Conservation (phyloP, 352 stramenopile species). For the Pythium sukuiense region DNA sequence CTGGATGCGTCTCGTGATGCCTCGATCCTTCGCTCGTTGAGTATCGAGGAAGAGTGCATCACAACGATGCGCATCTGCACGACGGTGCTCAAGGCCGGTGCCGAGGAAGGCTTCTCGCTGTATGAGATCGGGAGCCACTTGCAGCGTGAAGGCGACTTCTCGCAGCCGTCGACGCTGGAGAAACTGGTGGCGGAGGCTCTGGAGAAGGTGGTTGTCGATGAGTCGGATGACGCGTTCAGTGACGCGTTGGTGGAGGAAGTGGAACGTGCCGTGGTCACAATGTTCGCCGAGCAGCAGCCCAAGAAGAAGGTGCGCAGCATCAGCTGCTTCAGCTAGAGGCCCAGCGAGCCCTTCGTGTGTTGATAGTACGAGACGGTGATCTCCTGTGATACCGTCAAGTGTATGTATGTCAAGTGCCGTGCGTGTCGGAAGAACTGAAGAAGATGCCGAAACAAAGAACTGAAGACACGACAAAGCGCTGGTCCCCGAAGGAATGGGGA, state of each 20-base stretch:
- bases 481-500: slow-evolving; percentile 23
- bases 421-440: slow-evolving; percentile 17
- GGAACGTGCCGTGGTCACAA: slow-evolving; percentile 29
- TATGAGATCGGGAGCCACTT: slow-evolving; percentile 82
- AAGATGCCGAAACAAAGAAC: slow-evolving; percentile 12
- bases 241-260: slow-evolving; percentile 62
- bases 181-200: slow-evolving; percentile 53
- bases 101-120: slow-evolving; percentile 78
- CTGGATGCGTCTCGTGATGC: slow-evolving; percentile 64
- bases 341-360: not conserved
- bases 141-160: slow-evolving; percentile 81
- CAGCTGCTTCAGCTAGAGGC: slow-evolving; percentile 73
- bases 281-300: slow-evolving; percentile 59
- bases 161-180: slow-evolving; percentile 75
- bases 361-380: not conserved
- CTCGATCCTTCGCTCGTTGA: slow-evolving; percentile 55
- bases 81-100: slow-evolving; percentile 67
- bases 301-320: slow-evolving; percentile 90
- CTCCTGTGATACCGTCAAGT: not conserved
- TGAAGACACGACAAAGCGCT: slow-evolving; percentile 13
- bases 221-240: slow-evolving; percentile 35
- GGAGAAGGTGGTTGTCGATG: slow-evolving; percentile 26
- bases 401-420: slow-evolving; percentile 13
- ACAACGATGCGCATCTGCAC: slow-evolving; percentile 85
- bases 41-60: slow-evolving; percentile 81